Conservation (phyloP, 2,329 filamentous ascomycete species). For the Neurospora crassa region DNA sequence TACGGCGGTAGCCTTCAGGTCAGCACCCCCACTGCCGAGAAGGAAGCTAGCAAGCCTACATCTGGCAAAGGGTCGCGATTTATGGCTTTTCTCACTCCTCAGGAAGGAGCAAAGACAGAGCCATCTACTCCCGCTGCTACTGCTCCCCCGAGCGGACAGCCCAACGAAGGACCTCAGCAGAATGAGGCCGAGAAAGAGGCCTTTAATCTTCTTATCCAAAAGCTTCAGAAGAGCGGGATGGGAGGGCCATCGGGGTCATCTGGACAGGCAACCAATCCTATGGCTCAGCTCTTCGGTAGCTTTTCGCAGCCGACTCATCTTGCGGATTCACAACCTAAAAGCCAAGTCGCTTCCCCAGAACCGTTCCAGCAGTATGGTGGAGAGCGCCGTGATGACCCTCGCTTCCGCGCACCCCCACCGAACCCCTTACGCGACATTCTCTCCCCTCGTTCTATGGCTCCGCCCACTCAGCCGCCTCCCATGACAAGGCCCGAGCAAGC, state of each 20-base stretch:
- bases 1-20: slow-evolving; percentile 36
- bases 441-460: slow-evolving; percentile 36
- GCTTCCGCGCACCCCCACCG: slow-evolving; percentile 29
- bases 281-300: slow-evolving; percentile 24
- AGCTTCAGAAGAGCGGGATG: slow-evolving; percentile 56
- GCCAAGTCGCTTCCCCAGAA: slow-evolving; percentile 36
- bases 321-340: slow-evolving; percentile 25
- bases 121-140: slow-evolving; percentile 31
- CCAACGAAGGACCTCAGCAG: slow-evolving; percentile 14
- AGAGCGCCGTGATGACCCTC: slow-evolving; percentile 35
- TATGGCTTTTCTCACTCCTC: slow-evolving; percentile 65
- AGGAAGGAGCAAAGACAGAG: slow-evolving; percentile 45
- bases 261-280: slow-evolving; percentile 14
- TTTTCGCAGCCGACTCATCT: slow-evolving; percentile 10
- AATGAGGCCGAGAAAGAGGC: slow-evolving; percentile 70
- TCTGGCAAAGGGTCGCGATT: slow-evolving; percentile 70
- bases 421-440: slow-evolving; percentile 43
- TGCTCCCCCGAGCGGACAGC: slow-evolving; percentile 19
- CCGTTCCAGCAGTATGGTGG: slow-evolving; percentile 37
- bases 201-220: slow-evolving; percentile 72
- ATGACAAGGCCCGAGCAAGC: slow-evolving; percentile 46
- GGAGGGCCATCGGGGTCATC: slow-evolving; percentile 8
- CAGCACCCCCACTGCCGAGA: slow-evolving; percentile 30
- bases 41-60: slow-evolving; percentile 45
- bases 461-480: slow-evolving; percentile 33